Evolutionary conservation across 1,139 yeast species (phyloP), one percentile per base, ranked within the genome.

Genomic region (Neolecta irregularis): DNA sequence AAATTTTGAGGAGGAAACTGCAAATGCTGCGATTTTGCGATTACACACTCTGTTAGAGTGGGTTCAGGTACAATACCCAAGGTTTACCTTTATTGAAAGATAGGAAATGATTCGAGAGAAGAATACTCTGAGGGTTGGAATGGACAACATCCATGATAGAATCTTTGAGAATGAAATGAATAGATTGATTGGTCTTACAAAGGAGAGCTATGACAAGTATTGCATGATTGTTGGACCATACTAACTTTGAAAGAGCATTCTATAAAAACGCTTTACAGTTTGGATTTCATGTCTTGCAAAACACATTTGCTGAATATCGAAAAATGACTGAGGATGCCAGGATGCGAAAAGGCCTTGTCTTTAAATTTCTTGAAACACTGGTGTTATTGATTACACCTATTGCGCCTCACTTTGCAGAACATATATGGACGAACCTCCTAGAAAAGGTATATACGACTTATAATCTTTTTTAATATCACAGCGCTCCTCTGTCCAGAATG

Each of bases 81-180:
- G 5, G 20, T 6, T 28, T 4, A 61, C 70, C 37, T 59, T 71
- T 29, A 35, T 20, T 13, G 20, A 30, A 19, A 20, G 18, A 19
- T 24, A 44, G 20, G 47, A 45, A 29, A 46, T 42, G 34, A 33
- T 39, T 30, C 62, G 64, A 46, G 62, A 65, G 46, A 49, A 61
- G 42, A 71, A 63, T 41, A 50, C 62, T 13, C 66, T 79, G 47
- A 74, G 94, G 61, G 64, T 75, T 36, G 94, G 92, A 33, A 69
- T 70, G 38, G 51, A 52, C 33, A 64, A 62, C 44, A 80, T 83
- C 65, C 79, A 80, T 49, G 99, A 88, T 56, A 52, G 57, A 42
- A 92, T 94, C 0, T 88, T 88, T 55, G 94, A 81, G 48, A 79
- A 88, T 54, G 99, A 88, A 64, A 74, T 88, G 83, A 83, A 85